phyloP scores from a whole-genome alignment of 305 asterid species.

The Rubia tinctorum region DNA sequence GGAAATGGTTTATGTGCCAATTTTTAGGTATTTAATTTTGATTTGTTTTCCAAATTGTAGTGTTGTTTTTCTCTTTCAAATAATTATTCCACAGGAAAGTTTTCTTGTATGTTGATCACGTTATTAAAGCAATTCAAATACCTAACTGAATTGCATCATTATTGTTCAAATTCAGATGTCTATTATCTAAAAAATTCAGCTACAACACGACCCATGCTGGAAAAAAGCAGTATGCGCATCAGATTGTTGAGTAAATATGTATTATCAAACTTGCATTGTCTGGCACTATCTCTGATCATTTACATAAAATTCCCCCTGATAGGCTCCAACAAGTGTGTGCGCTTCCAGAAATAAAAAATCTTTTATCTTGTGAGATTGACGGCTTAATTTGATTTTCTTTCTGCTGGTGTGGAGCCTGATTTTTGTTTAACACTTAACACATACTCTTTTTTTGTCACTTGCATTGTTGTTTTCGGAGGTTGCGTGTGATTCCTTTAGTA shows the following conservation, averaged over 20 bases:
- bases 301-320: no score
- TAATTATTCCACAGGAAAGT: neutral
- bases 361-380: neutral
- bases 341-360: neutral
- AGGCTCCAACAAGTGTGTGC: neutral
- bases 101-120: neutral
- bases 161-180: neutral
- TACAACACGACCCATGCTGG: neutral
- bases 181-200: neutral
- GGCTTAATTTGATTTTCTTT: neutral
- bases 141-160: neutral
- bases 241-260: neutral
- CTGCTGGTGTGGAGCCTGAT: neutral
- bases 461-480: neutral
- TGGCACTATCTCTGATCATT: neutral
- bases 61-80: neutral
- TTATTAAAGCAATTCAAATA: neutral
- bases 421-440: neutral
- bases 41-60: neutral
- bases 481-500: neutral
- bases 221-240: neutral
- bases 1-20: neutral
- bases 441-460: neutral
- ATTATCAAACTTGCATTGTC: neutral
- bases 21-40: neutral